These are phyloP conservation scores for Stachybotrys chartarum DNA, from an alignment of 2,329 filamentous ascomycete species.

Conservation along the genomic window DNA sequence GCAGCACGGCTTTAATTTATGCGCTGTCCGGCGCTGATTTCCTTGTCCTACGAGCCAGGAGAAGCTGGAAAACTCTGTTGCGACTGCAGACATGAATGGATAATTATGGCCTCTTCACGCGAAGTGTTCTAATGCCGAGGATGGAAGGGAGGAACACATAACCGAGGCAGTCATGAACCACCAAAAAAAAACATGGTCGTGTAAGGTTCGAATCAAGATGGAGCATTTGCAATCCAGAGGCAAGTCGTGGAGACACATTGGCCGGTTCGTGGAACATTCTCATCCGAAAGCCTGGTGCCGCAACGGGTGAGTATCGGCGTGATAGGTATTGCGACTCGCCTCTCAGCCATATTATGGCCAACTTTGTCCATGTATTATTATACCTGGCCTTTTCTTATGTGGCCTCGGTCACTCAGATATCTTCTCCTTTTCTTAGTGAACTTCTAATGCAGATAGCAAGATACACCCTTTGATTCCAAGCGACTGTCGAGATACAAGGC, in stretches of 20 bases:
- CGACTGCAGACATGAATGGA: conserved; percentile 19
- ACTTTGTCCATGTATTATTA: conserved; percentile 16
- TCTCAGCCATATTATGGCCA: not conserved
- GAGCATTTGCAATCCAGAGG: not conserved
- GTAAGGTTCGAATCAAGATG: too few relatives aligned
- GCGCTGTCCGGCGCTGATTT: conserved; percentile 42
- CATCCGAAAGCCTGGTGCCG: not conserved
- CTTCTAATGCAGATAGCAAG: conserved; percentile 58
- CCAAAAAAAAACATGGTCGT: too few relatives aligned
- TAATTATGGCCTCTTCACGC: not conserved
- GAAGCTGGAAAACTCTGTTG: conserved; percentile 35
- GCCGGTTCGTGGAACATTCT: not conserved
- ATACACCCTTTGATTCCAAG: conserved; percentile 19
- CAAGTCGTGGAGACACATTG: conserved; percentile 7
- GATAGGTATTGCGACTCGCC: conserved; percentile 3
- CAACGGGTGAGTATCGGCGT: conserved; percentile 5
- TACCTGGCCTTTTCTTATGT: conserved; percentile 9
- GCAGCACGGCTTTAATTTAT: conserved; percentile 36
- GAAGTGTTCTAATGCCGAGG: not conserved
- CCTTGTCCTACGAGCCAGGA: conserved; percentile 33
- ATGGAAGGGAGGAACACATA: not conserved
- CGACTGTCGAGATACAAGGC: not conserved
- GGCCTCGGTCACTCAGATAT: conserved; percentile 16
- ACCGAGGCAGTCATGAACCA: too few relatives aligned
- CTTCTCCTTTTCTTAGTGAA: conserved; percentile 46